Conservation (phyloP, 2,329 filamentous ascomycete genomes). For the Phyllosticta citribraziliensis region DNA sequence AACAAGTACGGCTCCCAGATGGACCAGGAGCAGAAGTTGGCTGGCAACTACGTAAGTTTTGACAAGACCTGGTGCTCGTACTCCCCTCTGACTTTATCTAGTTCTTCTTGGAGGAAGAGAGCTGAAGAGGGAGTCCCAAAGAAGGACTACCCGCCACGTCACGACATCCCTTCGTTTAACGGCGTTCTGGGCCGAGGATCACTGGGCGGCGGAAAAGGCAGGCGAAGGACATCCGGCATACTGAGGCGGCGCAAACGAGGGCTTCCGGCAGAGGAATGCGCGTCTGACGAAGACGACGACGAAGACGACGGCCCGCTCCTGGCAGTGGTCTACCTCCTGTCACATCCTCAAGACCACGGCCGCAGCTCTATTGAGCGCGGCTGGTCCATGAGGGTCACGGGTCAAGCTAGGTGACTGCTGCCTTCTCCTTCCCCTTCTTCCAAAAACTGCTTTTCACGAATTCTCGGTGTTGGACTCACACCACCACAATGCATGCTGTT, state of each 20-base stretch:
- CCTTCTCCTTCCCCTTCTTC: conserved; percentile 23
- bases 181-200: conserved; percentile 8
- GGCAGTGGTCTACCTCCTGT: conserved; percentile 59
- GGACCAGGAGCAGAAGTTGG: conserved; percentile 92
- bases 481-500: neutral
- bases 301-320: conserved; percentile 45
- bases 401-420: conserved; percentile 55
- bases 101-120: conserved; percentile 93
- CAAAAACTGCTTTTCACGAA: neutral
- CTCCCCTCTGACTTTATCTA: conserved; percentile 23
- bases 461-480: neutral
- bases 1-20: conserved; percentile 95
- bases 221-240: conserved; percentile 25
- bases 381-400: conserved; percentile 27
- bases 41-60: conserved; percentile 74
- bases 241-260: conserved; percentile 25
- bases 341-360: conserved; percentile 36
- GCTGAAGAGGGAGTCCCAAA: conserved; percentile 55
- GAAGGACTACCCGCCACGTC: conserved; percentile 27
- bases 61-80: neutral
- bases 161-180: conserved; percentile 5
- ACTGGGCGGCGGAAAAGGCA: conserved; percentile 5
- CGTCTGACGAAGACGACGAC: conserved; percentile 52
- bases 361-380: conserved; percentile 8
- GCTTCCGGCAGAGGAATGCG: conserved; percentile 44